These are phyloP conservation scores for Polygonum aviculare DNA, from an alignment of 148 eudicot species.

Conservation along the genomic window DNA sequence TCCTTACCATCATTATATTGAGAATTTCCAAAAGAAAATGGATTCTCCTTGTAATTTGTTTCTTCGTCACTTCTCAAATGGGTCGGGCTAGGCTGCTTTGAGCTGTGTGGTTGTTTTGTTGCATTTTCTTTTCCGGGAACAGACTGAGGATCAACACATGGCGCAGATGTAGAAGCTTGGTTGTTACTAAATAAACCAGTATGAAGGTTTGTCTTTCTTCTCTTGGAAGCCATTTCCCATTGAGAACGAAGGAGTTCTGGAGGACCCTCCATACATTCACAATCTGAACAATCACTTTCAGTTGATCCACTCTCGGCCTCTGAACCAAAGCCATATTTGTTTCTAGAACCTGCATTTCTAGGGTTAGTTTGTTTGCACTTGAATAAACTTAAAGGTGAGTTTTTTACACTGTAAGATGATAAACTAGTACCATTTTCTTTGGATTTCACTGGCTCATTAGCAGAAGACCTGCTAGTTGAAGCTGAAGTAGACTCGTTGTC, in stretches of 20 bases:
- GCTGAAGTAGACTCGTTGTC: constrained; percentile 23
- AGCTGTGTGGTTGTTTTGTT: constrained; percentile 11
- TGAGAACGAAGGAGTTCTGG: constrained; percentile 39
- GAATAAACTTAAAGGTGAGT: not conserved
- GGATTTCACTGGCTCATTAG: constrained; percentile 33
- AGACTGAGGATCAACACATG: constrained; percentile 15
- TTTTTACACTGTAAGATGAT: not conserved
- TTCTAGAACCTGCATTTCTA: constrained; percentile 36
- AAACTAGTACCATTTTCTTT: not conserved
- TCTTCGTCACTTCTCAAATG: constrained; percentile 14
- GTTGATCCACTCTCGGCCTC: constrained; percentile 35
- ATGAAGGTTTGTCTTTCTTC: constrained; percentile 19
- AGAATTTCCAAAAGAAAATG: not conserved
- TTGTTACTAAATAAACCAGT: not conserved
- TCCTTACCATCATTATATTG: not conserved
- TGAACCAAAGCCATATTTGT: constrained; percentile 38
- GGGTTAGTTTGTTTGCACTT: constrained; percentile 77
- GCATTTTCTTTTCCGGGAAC: constrained; percentile 16
- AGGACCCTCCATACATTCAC: constrained; percentile 65
- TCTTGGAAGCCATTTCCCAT: constrained; percentile 62
- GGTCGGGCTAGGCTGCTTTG: constrained; percentile 11
- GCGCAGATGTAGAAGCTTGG: constrained; percentile 20
- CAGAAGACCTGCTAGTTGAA: constrained; percentile 22
- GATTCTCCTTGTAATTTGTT: not conserved
- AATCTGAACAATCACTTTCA: constrained; percentile 54